Evolutionary conservation across 805 yeast species (phyloP).

Genomic region (Pichia cephalocereana): DNA sequence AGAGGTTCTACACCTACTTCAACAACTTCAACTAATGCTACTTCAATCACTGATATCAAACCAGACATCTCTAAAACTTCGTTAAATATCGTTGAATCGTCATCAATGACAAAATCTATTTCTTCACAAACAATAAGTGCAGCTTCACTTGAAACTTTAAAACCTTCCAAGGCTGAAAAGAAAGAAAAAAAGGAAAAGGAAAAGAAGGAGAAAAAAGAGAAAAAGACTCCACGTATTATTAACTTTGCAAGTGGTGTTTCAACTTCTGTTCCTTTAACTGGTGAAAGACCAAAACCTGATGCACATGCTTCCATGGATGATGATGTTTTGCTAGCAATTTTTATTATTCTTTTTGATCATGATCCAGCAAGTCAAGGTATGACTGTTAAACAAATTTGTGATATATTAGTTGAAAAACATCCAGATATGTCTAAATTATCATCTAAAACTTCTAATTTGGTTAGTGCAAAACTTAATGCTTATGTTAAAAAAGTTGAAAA

Average conservation of each 20-base stretch:
- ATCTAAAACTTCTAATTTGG: conserved; percentile 72
- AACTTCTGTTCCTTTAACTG: conserved; percentile 73
- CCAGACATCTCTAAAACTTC: background rate
- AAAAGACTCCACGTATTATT: conserved; percentile 28
- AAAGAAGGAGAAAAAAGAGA: conserved; percentile 22
- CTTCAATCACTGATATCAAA: conserved; percentile 14
- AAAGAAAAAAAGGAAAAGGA: conserved; percentile 18
- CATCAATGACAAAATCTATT: background rate
- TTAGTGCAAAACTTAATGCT: conserved; percentile 75
- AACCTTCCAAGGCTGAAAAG: conserved; percentile 10
- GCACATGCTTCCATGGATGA: conserved; percentile 59
- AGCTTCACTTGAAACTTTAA: conserved; percentile 5
- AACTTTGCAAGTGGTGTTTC: conserved; percentile 66
- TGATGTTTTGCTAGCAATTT: conserved; percentile 67
- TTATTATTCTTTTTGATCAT: conserved; percentile 57
- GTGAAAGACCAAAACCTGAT: conserved; percentile 64
- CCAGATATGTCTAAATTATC: conserved; percentile 80
- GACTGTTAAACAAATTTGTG: conserved; percentile 88
- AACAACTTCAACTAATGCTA: conserved; percentile 24
- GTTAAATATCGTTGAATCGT: conserved; percentile 3
- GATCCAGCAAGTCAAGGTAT: conserved; percentile 67
- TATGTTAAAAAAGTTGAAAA: conserved; percentile 75
- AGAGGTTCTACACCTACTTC: conserved; percentile 36
- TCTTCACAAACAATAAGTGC: background rate
- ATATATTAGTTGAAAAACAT: conserved; percentile 59